phyloP scores from a whole-genome alignment of 345 rosid species.

The Citrus hindsii region DNA sequence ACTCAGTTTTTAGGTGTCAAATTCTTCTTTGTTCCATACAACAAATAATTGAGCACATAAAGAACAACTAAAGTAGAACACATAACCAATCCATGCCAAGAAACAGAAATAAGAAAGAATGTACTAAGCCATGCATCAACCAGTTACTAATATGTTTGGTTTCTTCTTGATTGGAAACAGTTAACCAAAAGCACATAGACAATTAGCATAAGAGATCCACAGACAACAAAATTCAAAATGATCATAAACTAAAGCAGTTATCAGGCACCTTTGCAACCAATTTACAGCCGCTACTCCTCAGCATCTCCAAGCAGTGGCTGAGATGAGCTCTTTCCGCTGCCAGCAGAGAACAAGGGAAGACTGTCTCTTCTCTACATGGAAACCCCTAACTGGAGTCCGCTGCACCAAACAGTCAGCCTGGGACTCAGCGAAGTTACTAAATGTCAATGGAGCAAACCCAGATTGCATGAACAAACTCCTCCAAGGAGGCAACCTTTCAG shows the following conservation, averaged over 20 bases:
- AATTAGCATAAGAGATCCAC: conserved; percentile 42
- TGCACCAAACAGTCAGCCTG: conserved; percentile 85
- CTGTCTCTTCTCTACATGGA: conserved; percentile 79
- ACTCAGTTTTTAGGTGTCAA: conserved; percentile 4
- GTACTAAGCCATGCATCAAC: conserved; percentile 26
- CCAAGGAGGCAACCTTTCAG: conserved; percentile 66
- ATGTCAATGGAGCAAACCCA: conserved; percentile 61
- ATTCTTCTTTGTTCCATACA: conserved; percentile 21
- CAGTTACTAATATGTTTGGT: conserved; percentile 33
- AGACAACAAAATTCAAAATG: conserved; percentile 22
- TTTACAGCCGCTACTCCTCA: conserved; percentile 19
- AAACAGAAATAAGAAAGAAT: conserved; percentile 19
- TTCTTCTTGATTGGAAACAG: conserved; percentile 37
- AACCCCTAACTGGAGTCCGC: conserved; percentile 66
- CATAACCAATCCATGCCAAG: conserved; percentile 16
- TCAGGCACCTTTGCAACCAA: conserved; percentile 30
- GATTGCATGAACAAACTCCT: conserved; percentile 61
- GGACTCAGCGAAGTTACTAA: conserved; percentile 77
- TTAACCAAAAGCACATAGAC: conserved; percentile 38
- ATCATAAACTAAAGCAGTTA: conserved; percentile 36
- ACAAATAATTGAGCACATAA: conserved; percentile 15
- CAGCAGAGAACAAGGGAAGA: conserved; percentile 75
- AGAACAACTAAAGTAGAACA: conserved; percentile 3
- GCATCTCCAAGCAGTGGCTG: conserved; percentile 90
- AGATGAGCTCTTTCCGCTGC: conserved; percentile 80